These are phyloP conservation scores for Ganoderma sinense DNA, from an alignment of 1,284 basidiomycete genomes.

Conservation along the genomic window DNA sequence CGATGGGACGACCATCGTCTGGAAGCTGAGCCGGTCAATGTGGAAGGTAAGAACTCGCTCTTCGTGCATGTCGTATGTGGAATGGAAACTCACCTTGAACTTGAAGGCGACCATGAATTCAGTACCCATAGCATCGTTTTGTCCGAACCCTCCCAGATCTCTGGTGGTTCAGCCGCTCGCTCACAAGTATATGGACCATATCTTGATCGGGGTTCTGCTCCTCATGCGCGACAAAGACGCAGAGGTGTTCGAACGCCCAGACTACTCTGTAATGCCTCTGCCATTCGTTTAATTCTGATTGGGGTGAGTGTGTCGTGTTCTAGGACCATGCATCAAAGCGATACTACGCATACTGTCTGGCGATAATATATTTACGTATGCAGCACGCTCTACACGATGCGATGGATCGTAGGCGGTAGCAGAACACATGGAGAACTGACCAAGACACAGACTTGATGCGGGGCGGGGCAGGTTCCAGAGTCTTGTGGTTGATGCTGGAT, in stretches of 20 bases:
- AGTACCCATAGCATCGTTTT: slow-evolving; percentile 32
- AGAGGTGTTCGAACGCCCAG: slow-evolving; percentile 5
- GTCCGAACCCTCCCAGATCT: slow-evolving; percentile 28
- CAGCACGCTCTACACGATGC: not conserved
- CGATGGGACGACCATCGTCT: slow-evolving; percentile 33
- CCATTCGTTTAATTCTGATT: slow-evolving; percentile 1
- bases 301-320: not conserved
- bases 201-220: slow-evolving; percentile 36
- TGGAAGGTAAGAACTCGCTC: slow-evolving; percentile 33
- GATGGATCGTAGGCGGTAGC: not conserved
- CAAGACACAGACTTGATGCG: not conserved
- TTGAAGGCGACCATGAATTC: slow-evolving; percentile 30
- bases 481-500: not conserved
- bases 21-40: slow-evolving; percentile 31
- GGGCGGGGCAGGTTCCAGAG: not conserved
- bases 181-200: slow-evolving; percentile 34
- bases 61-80: not conserved
- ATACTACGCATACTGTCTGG: not conserved
- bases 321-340: not conserved
- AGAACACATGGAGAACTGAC: not conserved
- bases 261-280: not conserved
- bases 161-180: slow-evolving; percentile 34
- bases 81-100: not conserved
- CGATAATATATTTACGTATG: not conserved
- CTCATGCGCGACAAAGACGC: slow-evolving; percentile 37